Evolutionary conservation across 2,329 filamentous ascomycete species (phyloP), one percentile per base, ranked within the genome.

Genomic region (Hypoxylon sp.): DNA sequence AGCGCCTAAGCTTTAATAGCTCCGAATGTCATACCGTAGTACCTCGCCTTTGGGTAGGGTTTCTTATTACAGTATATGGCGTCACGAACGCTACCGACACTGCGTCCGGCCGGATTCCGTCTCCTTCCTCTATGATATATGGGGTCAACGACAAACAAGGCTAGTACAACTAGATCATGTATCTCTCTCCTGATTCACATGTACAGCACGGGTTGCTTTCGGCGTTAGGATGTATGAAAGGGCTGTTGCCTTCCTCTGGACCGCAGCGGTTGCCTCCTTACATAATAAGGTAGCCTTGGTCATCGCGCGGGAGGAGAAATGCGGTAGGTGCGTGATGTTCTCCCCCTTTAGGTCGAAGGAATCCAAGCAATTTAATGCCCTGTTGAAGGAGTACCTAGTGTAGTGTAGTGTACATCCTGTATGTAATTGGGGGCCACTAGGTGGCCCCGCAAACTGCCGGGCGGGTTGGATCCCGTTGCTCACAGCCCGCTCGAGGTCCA

Each of bases 401-500:
- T 16, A 19, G n/a, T n/a, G n/a, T n/a, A n/a, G n/a, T n/a, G n/a
- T n/a, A n/a, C n/a, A n/a, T n/a, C n/a, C n/a, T 19, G 1, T 19
- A 21, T n/a, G 3, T 46, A 46, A 19, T 54, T 54, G 58, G 58
- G 58, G 58, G 48, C 51, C 27, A 39, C 14, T 56, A 29, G 30
- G 21, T 29, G 43, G 45, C 48, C 41, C 61, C 54, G 50, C 54
- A 63, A 41, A 50, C 30, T 54, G 29, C 43, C 46, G 39, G 29
- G 39, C 46, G 39, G 60, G 29, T 41, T 55, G 43, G 61, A 64
- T 61, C 61, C 61, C 48, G 52, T 41, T 52, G 37, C 37, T 67
- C 47, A 23, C 34, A 59, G 61, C 27, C 51, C 21, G 23, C 34
- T 51, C 27, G 41, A 64, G 52, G 48, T 64, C 41, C 51, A 47